Conservation (phyloP, 225 moss, liverwort and hornwort species). For the Ulota crispa region DNA sequence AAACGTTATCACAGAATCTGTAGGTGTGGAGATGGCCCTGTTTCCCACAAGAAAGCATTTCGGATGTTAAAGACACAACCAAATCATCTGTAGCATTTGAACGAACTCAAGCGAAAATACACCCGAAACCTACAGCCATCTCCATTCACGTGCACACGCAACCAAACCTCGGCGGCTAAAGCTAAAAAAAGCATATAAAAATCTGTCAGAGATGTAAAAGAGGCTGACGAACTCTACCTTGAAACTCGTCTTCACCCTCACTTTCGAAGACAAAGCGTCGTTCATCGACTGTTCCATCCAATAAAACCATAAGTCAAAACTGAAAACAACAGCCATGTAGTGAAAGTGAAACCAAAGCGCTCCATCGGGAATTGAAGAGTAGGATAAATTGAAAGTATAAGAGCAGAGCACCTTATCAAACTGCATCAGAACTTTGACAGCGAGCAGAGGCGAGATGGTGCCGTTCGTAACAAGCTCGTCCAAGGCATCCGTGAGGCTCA, state of each 20-base stretch:
- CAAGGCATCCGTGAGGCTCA: slow-evolving; percentile 93
- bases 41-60: slow-evolving; percentile 12
- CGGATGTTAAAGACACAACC: neutral
- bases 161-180: neutral
- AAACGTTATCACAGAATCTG: slow-evolving; percentile 94
- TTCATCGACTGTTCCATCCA: slow-evolving; percentile 77
- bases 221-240: slow-evolving; percentile 55
- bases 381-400: neutral
- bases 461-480: slow-evolving; percentile 98
- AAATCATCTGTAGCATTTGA: neutral
- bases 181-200: neutral
- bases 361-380: neutral
- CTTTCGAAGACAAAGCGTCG: slow-evolving; percentile 81
- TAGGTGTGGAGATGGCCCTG: slow-evolving; percentile 97
- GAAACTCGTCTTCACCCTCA: slow-evolving; percentile 87
- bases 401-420: slow-evolving; percentile 75
- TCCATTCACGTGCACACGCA: neutral
- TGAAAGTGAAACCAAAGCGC: neutral
- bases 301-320: slow-evolving; percentile 1
- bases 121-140: neutral
- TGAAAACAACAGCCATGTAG: neutral
- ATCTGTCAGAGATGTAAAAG: neutral
- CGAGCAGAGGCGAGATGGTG: slow-evolving; percentile 91
- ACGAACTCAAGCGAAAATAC: neutral
- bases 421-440: slow-evolving; percentile 97